Conservation (phyloP, 139 green algal species). For the Diplosphaera chodatii region DNA sequence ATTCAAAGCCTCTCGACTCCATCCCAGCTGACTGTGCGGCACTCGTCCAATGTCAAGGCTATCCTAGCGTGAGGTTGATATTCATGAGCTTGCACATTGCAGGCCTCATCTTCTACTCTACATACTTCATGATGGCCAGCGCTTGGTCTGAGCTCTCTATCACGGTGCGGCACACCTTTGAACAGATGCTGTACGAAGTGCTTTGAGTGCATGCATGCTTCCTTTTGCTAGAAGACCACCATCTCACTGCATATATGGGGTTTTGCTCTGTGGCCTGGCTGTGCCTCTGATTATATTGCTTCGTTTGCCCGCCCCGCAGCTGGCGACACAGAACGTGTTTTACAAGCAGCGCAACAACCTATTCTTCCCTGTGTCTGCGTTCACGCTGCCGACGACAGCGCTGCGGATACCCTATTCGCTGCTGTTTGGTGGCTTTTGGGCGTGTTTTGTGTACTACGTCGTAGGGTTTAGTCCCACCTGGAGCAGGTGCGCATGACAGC, state of each 20-base stretch:
- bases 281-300: background rate
- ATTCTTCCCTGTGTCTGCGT: slow-evolving; percentile 38
- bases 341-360: slow-evolving; percentile 47
- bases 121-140: slow-evolving; percentile 12
- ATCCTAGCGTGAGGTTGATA: too few species aligned
- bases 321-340: slow-evolving; percentile 23
- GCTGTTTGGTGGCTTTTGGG: background rate
- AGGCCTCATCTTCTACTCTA: slow-evolving; percentile 37
- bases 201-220: too few species aligned
- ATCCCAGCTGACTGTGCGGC: too few species aligned
- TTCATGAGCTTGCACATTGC: too few species aligned
- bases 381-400: slow-evolving; percentile 26
- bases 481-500: slow-evolving; percentile 4
- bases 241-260: too few species aligned
- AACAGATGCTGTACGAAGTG: too few species aligned
- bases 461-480: background rate
- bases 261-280: too few species aligned
- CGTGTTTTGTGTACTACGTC: background rate
- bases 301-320: slow-evolving; percentile 9
- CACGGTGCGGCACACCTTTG: too few species aligned
- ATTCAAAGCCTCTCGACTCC: too few species aligned
- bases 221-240: too few species aligned
- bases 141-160: slow-evolving; percentile 2
- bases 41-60: too few species aligned
- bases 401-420: slow-evolving; percentile 32